Evolutionary conservation across 2,329 filamentous ascomycete genomes (phyloP), one percentile per base, ranked within the genome.

Genomic region (Xylariaceae sp.): DNA sequence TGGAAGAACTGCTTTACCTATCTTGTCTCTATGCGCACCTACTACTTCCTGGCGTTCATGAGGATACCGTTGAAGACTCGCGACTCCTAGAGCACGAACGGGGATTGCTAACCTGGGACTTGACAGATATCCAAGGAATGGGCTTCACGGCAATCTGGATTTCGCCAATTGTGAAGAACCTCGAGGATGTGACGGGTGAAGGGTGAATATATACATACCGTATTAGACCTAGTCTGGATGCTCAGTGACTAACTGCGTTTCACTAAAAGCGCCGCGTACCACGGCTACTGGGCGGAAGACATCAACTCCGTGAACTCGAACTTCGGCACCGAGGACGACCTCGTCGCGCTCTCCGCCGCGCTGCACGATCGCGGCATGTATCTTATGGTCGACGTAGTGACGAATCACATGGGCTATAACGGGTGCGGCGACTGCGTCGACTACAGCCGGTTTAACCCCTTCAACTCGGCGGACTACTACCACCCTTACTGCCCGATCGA

Each of bases 81-180:
- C 14, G 14, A 37, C 14, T 3, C 12, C 32, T 37, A 3, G 14
- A 37, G 12, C 12, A 16, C 3, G 14, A 7, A 37, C 14, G 12
- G 32, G 14, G 32, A 10, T 16, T 37, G 32, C 32, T 37, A 37
- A 37, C 14, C 7, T 12, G 14, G 12, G 32, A 37, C 5, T 37
- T 16, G 32, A 10, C 14, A 37, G 32, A 87, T 67, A 87, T 88
- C 67, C 76, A 83, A 65, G 78, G 78, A 47, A 82, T 86, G 79
- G 83, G 82, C 20, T 85, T 85, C 59, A 80, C 80, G 52, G 82
- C 82, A 41, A 73, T 84, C 48, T 81, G 81, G 80, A 84, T 86
- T 58, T 84, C 81, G 1, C 83, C 83, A 0, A 75, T 86, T n/a
- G 78, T 82, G 1, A 37, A 37, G 32, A 37, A 37, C 32, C 32